These are phyloP conservation scores for Hyaloperonospora brassicae DNA, from an alignment of 352 stramenopile genomes.

Conservation along the genomic window DNA sequence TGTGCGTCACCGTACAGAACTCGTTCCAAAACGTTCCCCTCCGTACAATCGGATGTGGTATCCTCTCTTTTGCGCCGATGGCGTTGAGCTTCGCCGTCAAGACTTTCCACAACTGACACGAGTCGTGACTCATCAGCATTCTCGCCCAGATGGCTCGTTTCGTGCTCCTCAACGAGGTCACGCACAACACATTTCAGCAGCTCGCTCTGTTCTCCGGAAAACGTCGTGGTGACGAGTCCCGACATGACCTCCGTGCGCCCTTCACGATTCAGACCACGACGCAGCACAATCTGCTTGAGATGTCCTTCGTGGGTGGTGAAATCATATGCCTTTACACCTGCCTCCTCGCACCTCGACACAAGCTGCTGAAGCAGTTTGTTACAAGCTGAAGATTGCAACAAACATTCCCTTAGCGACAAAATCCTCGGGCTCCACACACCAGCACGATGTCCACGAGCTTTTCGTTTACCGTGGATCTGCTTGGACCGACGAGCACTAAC, in stretches of 20 bases:
- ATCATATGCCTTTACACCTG: constrained; percentile 43
- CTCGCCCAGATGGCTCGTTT: constrained; percentile 1
- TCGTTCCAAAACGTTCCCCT: constrained; percentile 1
- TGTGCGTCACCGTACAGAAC: constrained; percentile 41
- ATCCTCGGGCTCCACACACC: constrained; percentile 54
- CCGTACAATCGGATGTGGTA: background rate
- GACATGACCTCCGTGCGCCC: constrained; percentile 47
- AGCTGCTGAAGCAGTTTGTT: constrained; percentile 41
- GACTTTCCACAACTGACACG: constrained; percentile 54
- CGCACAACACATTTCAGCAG: constrained; percentile 28
- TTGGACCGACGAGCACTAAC: constrained; percentile 37
- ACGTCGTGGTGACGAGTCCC: constrained; percentile 47
- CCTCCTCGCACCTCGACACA: constrained; percentile 20
- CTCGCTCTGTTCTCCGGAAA: constrained; percentile 30
- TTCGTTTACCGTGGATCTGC: constrained; percentile 28
- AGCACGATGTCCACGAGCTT: constrained; percentile 17
- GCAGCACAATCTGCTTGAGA: constrained; percentile 62
- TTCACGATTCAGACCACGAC: constrained; percentile 28
- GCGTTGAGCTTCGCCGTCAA: constrained; percentile 52
- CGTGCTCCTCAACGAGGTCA: constrained; percentile 21
- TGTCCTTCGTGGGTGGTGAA: constrained; percentile 50
- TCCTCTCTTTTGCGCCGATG: constrained; percentile 17
- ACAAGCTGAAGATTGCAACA: constrained; percentile 36
- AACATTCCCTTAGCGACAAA: constrained; percentile 53
- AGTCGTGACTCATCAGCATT: constrained; percentile 15